phyloP scores from a whole-genome alignment of 352 stramenopile species.

The Ophiocytium majus region DNA sequence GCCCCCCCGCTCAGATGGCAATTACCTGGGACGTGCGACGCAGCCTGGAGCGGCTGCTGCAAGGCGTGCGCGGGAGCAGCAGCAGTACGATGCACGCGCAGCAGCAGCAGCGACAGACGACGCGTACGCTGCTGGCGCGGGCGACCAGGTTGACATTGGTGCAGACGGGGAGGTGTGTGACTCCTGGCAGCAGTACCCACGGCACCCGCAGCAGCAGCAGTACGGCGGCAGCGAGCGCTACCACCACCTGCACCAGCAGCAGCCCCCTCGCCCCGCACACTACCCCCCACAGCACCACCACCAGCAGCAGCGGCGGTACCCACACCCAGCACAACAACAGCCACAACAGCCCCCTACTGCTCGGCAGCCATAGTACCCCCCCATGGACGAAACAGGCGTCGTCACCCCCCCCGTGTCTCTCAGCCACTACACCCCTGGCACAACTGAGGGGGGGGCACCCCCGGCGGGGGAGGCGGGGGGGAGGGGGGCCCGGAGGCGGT shows the following conservation, averaged over 20 bases:
- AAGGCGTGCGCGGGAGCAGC: background rate
- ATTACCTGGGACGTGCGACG: too few relatives aligned
- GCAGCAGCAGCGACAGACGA: too few relatives aligned
- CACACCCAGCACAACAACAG: constrained; percentile 14
- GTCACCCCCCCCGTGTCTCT: background rate
- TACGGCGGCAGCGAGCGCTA: background rate
- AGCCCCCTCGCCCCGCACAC: constrained; percentile 11
- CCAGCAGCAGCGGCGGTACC: constrained; percentile 15
- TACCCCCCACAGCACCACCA: background rate
- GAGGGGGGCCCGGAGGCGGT: background rate
- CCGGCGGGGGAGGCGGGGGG: background rate
- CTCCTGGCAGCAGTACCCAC: background rate
- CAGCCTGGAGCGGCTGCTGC: background rate
- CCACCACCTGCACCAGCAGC: constrained; percentile 19
- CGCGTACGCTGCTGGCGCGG: background rate
- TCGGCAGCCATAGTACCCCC: background rate
- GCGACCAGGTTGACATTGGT: background rate
- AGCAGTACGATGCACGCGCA: background rate
- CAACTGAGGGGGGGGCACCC: background rate
- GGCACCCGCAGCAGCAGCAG: constrained; percentile 22
- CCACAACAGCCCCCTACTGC: background rate
- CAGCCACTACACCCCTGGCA: background rate
- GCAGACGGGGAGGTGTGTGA: background rate
- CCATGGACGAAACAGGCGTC: background rate
- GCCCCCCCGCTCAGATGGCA: background rate